phyloP scores from a whole-genome alignment of 2,329 filamentous ascomycete genomes.

The Cytospora piceae region DNA sequence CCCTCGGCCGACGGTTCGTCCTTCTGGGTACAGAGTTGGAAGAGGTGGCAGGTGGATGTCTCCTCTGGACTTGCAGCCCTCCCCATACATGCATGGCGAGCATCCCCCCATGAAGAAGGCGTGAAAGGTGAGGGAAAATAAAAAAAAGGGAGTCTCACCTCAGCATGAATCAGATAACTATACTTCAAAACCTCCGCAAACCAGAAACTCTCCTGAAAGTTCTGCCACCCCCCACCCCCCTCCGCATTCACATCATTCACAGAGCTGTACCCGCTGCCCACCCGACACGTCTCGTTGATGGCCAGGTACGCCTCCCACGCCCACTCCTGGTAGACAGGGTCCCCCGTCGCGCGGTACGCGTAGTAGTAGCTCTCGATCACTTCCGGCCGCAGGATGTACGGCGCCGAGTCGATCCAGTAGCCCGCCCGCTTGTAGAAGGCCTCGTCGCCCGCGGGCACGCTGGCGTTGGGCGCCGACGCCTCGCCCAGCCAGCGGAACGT shows the following conservation, averaged over 20 bases:
- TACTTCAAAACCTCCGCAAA: conserved; percentile 91
- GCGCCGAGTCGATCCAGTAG: conserved; percentile 67
- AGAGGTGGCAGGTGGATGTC: background rate
- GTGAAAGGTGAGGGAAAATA: conserved; percentile 5
- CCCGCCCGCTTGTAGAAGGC: conserved; percentile 69
- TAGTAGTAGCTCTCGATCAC: conserved; percentile 87
- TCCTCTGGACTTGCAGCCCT: background rate
- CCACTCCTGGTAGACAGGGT: conserved; percentile 79
- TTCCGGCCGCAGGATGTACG: conserved; percentile 77
- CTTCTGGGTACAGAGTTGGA: background rate
- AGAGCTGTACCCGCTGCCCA: conserved; percentile 68
- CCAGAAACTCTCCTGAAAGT: conserved; percentile 86
- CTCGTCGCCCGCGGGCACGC: conserved; percentile 49
- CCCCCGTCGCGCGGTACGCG: conserved; percentile 78
- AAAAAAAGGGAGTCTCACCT: conserved; percentile 35
- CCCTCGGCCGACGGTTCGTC: background rate
- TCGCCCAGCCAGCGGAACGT: conserved; percentile 64
- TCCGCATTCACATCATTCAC: conserved; percentile 67
- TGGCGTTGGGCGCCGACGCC: conserved; percentile 38
- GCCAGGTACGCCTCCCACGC: conserved; percentile 77
- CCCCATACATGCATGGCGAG: background rate
- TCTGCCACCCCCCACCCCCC: conserved; percentile 62
- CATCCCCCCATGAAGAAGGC: background rate
- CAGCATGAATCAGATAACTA: conserved; percentile 70
- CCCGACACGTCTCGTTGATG: conserved; percentile 66